These are phyloP conservation scores for Chlamydomonas sp. DNA, from an alignment of 139 green algal species.

Conservation along the genomic window DNA sequence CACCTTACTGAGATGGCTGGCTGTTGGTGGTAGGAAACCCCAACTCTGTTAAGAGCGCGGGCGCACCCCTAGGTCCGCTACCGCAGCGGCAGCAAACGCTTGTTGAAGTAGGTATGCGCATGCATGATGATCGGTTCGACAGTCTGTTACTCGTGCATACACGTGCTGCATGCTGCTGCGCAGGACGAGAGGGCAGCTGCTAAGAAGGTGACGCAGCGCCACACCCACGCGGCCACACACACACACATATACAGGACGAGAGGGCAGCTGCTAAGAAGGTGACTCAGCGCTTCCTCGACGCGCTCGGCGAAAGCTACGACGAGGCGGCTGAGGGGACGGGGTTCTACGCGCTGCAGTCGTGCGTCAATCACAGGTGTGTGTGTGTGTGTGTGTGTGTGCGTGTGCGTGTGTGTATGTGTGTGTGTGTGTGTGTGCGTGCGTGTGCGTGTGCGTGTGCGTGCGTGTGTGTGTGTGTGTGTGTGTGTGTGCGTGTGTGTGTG, in stretches of 20 bases:
- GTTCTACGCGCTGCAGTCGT: slow-evolving; percentile 81
- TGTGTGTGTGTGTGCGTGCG: too few relatives aligned
- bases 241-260: slow-evolving; percentile 15
- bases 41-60: too few relatives aligned
- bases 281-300: slow-evolving; percentile 57
- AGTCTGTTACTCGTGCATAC: too few relatives aligned
- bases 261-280: slow-evolving; percentile 20
- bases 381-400: too few relatives aligned
- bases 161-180: background rate
- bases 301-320: slow-evolving; percentile 56
- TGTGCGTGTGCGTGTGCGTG: too few relatives aligned
- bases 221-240: background rate
- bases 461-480: too few relatives aligned
- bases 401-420: too few relatives aligned
- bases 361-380: slow-evolving; percentile 86
- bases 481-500: too few relatives aligned
- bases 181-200: slow-evolving; percentile 17
- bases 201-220: slow-evolving; percentile 16
- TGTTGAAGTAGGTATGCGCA: background rate
- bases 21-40: too few relatives aligned
- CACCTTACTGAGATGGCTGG: too few relatives aligned
- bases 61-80: too few relatives aligned
- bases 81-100: too few relatives aligned
- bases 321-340: slow-evolving; percentile 63
- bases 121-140: background rate